phyloP scores from a whole-genome alignment of 305 asterid genomes.

The Solanum hybrid region DNA sequence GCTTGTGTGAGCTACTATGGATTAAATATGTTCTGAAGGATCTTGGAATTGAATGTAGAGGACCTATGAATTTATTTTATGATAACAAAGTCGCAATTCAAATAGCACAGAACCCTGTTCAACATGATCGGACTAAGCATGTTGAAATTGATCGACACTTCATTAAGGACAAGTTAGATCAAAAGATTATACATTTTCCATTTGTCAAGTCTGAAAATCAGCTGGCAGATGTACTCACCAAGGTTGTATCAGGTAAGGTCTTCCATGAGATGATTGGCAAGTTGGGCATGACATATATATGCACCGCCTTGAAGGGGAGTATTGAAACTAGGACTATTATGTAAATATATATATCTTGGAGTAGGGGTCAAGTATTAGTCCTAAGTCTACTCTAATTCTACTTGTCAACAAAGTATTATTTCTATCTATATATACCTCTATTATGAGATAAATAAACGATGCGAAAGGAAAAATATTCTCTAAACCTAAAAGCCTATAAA shows the following conservation, averaged over 20 bases:
- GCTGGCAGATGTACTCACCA: not conserved
- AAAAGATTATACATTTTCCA: not conserved
- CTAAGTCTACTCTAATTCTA: too few species aligned
- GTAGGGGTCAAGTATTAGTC: too few species aligned
- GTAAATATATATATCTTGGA: too few species aligned
- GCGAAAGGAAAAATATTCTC: not conserved
- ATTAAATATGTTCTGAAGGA: not conserved
- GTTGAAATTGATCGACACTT: not conserved
- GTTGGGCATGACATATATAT: not conserved
- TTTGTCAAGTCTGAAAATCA: not conserved
- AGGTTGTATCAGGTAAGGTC: not conserved
- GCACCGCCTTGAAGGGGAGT: too few species aligned
- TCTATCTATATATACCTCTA: not conserved
- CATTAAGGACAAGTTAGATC: not conserved
- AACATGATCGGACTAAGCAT: not conserved
- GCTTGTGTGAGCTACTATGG: not conserved
- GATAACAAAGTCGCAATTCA: not conserved
- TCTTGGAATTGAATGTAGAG: not conserved
- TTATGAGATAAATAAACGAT: not conserved
- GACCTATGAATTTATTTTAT: not conserved
- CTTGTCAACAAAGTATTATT: too few species aligned
- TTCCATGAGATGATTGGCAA: not conserved
- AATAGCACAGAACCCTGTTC: not conserved
- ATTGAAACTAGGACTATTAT: too few species aligned
- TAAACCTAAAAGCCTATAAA: not conserved